A percentile compares a stretch with the other conserved stretches of the same genome.
Conservation (phyloP, 2,329 filamentous ascomycete species). For the Pseudocercospora crystallina region DNA sequence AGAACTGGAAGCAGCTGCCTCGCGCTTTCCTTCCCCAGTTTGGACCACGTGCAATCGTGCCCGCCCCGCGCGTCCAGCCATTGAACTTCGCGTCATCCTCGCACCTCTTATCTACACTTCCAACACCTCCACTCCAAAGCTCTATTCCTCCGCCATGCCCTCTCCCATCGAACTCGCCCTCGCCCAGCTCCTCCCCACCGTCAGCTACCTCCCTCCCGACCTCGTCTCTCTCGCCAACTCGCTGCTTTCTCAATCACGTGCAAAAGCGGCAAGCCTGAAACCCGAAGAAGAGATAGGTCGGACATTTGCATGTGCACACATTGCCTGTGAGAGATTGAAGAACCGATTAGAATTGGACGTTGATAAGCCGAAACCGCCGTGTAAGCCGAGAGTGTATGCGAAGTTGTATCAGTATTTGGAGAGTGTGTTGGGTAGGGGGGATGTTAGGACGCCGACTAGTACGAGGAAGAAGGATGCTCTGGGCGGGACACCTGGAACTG, state of each 20-base stretch:
- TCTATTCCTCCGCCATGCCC: constrained; percentile 55
- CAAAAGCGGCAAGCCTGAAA: constrained; percentile 74
- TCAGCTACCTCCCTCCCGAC: constrained; percentile 66
- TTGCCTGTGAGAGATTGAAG: constrained; percentile 87
- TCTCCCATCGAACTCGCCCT: constrained; percentile 72
- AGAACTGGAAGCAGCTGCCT: too few species aligned
- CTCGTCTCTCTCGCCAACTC: constrained; percentile 71
- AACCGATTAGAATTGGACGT: constrained; percentile 73
- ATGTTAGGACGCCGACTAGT: constrained; percentile 37
- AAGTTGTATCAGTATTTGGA: constrained; percentile 81
- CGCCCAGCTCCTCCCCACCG: constrained; percentile 70
- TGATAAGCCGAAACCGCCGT: constrained; percentile 72
- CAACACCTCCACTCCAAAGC: neutral
- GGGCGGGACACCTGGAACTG: constrained; percentile 1
- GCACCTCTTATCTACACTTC: neutral
- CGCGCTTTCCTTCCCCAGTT: too few species aligned
- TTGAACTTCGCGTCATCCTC: neutral
- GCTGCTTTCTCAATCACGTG: constrained; percentile 76
- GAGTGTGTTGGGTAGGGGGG: constrained; percentile 56
- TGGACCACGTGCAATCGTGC: too few species aligned
- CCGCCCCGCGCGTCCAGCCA: too few species aligned
- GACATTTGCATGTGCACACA: constrained; percentile 78
- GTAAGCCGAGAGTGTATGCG: constrained; percentile 77
- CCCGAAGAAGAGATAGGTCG: constrained; percentile 85
- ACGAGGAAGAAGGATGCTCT: constrained; percentile 10